Evolutionary conservation across 2,329 filamentous ascomycete genomes (phyloP), one percentile per base, ranked within the genome.

Genomic region (Gaeumannomyces tritici): DNA sequence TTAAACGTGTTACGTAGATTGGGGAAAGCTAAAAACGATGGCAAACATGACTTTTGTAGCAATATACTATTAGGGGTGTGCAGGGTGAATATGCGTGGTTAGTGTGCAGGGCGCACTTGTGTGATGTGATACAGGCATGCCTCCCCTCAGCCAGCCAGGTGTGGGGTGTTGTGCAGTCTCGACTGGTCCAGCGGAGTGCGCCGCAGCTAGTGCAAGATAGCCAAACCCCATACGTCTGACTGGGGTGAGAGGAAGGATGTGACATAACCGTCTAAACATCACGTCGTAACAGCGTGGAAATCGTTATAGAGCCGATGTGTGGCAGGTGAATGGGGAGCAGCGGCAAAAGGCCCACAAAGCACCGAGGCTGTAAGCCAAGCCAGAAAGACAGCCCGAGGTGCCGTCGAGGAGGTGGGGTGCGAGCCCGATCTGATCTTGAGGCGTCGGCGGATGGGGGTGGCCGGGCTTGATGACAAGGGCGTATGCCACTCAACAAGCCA

Each of bases 221-320:
- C 42, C 3, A 18, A 35, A 18, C n/a, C 9, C 42, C 42, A 9
- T 3, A 51, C 15, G 13, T 18, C 42, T n/a, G 21, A 1, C 21
- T 21, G 7, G 42, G 5, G 7, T 11, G 42, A 51, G 42, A 8
- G 42, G 18, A 51, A 51, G 42, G 42, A 51, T 51, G 42, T 51
- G 42, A 60, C 58, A 60, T 60, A 60, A 60, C 58, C 59, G 55
- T 61, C 59, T 61, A 61, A 28, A 61, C 59, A 51, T 61, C 59
- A 61, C 59, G 27, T 61, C 59, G 51, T 61, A 61, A 61, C 59
- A 61, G 59, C 59, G 59, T 61, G 51, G 29, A 55, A 61, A 61
- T 55, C 59, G 51, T 55, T 8, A 61, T 7, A 55, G 55, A 33
- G 42, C 42, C 42, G 21, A 51, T 51, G 42, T 51, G 42, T 51